These are phyloP conservation scores for Aureobasidium sp. DNA, from an alignment of 2,329 filamentous ascomycete genomes.

Conservation along the genomic window DNA sequence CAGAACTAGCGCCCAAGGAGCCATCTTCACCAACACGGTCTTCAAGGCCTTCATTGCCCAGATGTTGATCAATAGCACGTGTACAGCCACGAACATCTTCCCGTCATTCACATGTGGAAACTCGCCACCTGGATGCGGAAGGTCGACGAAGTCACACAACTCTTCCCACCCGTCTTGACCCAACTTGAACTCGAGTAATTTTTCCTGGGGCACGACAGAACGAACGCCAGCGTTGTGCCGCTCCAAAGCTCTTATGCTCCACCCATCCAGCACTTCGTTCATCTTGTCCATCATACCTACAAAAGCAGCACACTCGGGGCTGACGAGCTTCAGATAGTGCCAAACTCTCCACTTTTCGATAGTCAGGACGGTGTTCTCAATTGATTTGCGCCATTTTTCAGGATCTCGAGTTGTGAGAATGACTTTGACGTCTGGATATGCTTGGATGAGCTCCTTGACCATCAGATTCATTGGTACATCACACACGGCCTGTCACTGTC, in stretches of 20 bases:
- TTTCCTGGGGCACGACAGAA: slow-evolving; percentile 38
- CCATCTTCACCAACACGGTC: not conserved
- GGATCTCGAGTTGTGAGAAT: slow-evolving; percentile 21
- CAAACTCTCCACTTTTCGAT: slow-evolving; percentile 1
- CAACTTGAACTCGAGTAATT: slow-evolving; percentile 47
- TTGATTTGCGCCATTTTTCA: slow-evolving; percentile 18
- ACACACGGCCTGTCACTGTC: slow-evolving; percentile 16
- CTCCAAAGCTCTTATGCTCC: not conserved
- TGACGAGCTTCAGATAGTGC: not conserved
- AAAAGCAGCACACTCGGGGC: not conserved
- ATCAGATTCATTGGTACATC: slow-evolving; percentile 19
- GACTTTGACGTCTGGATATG: slow-evolving; percentile 22
- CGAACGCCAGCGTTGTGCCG: slow-evolving; percentile 6
- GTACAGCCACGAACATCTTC: not conserved
- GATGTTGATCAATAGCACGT: slow-evolving; percentile 2
- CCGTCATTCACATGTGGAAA: slow-evolving; percentile 1
- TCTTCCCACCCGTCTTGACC: slow-evolving; percentile 46
- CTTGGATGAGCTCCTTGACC: slow-evolving; percentile 18
- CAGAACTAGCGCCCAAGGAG: not conserved
- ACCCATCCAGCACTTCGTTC: not conserved
- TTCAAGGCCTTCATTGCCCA: slow-evolving; percentile 1
- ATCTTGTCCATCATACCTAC: not conserved
- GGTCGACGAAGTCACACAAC: slow-evolving; percentile 47
- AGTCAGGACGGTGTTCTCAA: not conserved
- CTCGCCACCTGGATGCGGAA: slow-evolving; percentile 41